Base-by-base conservation (phyloP, 2,329 filamentous ascomycete species). In the Curvularia sp. region DNA sequence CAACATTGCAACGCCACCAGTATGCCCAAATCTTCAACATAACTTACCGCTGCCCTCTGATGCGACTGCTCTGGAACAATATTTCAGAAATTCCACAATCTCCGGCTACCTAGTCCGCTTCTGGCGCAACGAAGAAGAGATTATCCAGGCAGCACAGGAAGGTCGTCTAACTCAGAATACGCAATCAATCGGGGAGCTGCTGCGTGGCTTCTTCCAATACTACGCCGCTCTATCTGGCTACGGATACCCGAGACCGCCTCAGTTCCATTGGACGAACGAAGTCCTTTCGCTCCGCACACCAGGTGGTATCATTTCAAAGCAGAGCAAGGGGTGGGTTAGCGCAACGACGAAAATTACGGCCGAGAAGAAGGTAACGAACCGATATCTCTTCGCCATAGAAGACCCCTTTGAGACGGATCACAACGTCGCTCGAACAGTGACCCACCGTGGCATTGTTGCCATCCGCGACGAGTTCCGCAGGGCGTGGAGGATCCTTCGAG, bases 401-500 rank as follows among this genome's bases (percentile, higher is more conserved):
- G 93, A 97, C 74, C 93, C 93, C 0, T 97, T 97, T 70, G 92
- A 97, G 79, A 78, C 88, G 2, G 88, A 92, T 41, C 92, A 97
- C 77, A 97, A 97, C 67, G 90, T 97, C 33, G 93, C 91, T 3
- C 84, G 92, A 49, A 96, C 92, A 0, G 92, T 97, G 0, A 93
- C 89, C 6, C 90, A 94, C 70, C 86, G 88, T 60, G 92, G 92
- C 2, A 91, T 96, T 62, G 88, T 91, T 1, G 85, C 89, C 0
- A 95, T 96, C 59, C 84, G 91, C 41, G 89, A 95, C 67, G 92
- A 97, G 77, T 95, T 96, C 70, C 85, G 91, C 18, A 85, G 92
- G 20, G 92, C 91, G 2, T 91, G 90, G 86, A 82, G 85, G 35
- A 89, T 96, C 57, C 44, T 77, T 26, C 57, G 60, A 18, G 69